Evolutionary conservation across 805 yeast species (phyloP), one percentile per base, ranked within the genome.

Genomic region (Candida boidinii): DNA sequence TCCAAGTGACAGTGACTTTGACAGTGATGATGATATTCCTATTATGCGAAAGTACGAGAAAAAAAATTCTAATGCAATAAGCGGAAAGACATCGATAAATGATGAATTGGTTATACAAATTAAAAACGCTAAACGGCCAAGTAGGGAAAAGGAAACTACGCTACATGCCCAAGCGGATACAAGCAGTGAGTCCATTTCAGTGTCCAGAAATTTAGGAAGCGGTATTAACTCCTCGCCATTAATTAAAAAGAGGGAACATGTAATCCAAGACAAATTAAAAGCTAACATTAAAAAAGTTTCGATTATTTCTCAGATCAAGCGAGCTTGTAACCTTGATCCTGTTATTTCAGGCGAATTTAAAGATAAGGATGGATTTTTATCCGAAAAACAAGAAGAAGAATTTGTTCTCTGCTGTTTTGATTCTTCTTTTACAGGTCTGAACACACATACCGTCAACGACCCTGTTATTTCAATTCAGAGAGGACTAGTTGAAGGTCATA

Each of bases 331-430:
- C n/a, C n/a, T n/a, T 5, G 60, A 56, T 21, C 39, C 37, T 4
- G 21, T 51, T 0, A 54, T 39, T 36, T 30, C 45, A 11, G 43
- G 38, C 31, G 17, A 29, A 7, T 58, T 59, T 36, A 35, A 35
- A 9, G 37, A 43, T 0, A 37, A 39, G 5, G 70, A 59, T 13
- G 76, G 75, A 0, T 49, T 60, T n/a, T 53, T 70, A 30, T 50
- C 54, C 2, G 48, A 60, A 4, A 50, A 52, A 7, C 58, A 69
- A 31, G 54, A 54, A 32, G 42, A 50, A 28, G 67, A 64, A 20
- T 58, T 70, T 16, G 67, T n/a, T n/a, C n/a, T n/a, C n/a, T n/a
- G n/a, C n/a, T n/a, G n/a, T n/a, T n/a, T n/a, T n/a, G n/a, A n/a
- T n/a, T n/a, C n/a, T n/a, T n/a, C n/a, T n/a, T n/a, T n/a, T n/a